Evolutionary conservation across 1,284 basidiomycete genomes (phyloP).

Genomic region (Grifola frondosa): DNA sequence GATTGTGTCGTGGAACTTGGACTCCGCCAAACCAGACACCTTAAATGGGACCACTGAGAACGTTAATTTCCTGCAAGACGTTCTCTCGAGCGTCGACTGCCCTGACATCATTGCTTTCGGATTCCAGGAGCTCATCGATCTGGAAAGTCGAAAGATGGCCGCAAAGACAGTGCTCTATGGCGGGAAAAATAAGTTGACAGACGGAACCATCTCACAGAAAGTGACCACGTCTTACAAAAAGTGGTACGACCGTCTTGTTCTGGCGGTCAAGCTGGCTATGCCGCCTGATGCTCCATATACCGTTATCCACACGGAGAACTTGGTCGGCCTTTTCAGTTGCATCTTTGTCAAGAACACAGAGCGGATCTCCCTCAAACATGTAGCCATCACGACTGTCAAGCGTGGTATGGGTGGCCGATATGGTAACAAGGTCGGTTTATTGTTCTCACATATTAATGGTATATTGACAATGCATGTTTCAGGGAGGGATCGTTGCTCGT

Average conservation of each 20-base stretch:
- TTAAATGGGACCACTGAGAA: conserved; percentile 66
- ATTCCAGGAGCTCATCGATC: conserved; percentile 94
- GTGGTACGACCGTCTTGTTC: conserved; percentile 83
- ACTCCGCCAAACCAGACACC: conserved; percentile 80
- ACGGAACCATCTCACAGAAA: conserved; percentile 71
- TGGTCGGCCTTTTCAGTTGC: conserved; percentile 89
- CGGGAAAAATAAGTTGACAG: conserved; percentile 63
- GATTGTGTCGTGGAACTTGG: conserved; percentile 93
- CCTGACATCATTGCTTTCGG: conserved; percentile 94
- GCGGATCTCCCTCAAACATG: conserved; percentile 61
- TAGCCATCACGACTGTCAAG: conserved; percentile 81
- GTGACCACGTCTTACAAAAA: conserved; percentile 83
- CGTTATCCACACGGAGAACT: conserved; percentile 82
- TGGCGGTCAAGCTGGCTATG: conserved; percentile 71
- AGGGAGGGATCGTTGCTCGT: conserved; percentile 92
- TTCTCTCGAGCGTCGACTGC: conserved; percentile 63
- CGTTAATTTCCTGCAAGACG: conserved; percentile 69
- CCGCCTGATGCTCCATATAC: conserved; percentile 70
- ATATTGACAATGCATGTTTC: neutral
- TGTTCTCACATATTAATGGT: too few species aligned
- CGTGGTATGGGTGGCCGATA: conserved; percentile 90
- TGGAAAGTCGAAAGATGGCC: conserved; percentile 88
- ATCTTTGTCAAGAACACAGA: conserved; percentile 80
- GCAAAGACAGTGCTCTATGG: conserved; percentile 87
- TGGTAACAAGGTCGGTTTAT: conserved; percentile 82